Base-by-base conservation (phyloP, 306 rosid species). In the Dalbergia cochinchinensis region DNA sequence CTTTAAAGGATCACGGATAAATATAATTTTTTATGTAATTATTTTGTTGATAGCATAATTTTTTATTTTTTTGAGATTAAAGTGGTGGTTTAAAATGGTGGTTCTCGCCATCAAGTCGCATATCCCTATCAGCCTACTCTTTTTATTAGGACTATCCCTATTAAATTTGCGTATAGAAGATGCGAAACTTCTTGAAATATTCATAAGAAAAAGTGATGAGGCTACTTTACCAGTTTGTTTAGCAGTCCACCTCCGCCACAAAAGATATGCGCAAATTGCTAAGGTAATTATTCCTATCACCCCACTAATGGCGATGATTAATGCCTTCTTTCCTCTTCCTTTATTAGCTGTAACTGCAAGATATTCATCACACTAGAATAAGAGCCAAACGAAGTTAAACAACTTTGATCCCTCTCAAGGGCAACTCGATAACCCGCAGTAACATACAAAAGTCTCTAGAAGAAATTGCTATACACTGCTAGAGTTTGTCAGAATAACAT, bases 181-280 rank as follows among this genome's bases (percentile, higher is more conserved):
- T 51, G 35, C n/a, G 31, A 44, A n/a, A 31, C 31, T 37, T 31
- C 4, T 26, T 55, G 44, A 65, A 35, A 26, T 64, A 50, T 13
- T 26, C 48, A 6, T 26, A 50, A 18, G 58, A 47, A 62, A 61
- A 35, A 22, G 11, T 11, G 53, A 71, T 4, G 11, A 53, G 58
- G 18, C 6, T 47, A 77, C n/a, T 14, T 74, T 82, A 82, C 86
- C 70, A 51, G 1, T 70, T 16, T 34, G 69, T 20, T 51, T 77
- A 19, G 47, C 15, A 33, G 69, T 54, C 66, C 34, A 71, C 55
- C 71, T 82, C 37, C 74, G 20, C 78, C 82, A 55, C 75, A 77
- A 10, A 64, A 82, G 34, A 71, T 57, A 83, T 11, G 54, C 76
- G 66, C 72, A 12, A 0, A 59, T 7, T 8, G 37, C 44, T 1